Evolutionary conservation across 176 grass and related monocot genomes (phyloP).

Genomic region (Rhynchospora breviuscula): DNA sequence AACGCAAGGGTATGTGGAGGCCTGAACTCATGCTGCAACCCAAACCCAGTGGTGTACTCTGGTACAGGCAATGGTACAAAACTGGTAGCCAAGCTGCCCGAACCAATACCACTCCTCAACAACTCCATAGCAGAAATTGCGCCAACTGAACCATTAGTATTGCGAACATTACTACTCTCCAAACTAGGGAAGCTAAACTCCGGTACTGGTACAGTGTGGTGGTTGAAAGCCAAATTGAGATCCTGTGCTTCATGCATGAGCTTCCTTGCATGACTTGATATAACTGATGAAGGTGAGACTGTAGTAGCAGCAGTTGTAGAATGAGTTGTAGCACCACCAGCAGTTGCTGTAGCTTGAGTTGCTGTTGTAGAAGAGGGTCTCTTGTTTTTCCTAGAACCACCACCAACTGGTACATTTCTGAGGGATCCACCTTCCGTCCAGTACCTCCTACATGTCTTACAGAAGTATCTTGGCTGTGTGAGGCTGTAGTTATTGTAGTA

Average conservation of each 20-base stretch:
- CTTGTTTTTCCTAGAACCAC: constrained; percentile 95
- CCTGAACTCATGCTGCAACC: constrained; percentile 44
- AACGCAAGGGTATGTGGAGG: constrained; percentile 48
- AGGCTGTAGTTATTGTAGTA: constrained; percentile 99
- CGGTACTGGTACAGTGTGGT: constrained; percentile 32
- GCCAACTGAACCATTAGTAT: constrained; percentile 24
- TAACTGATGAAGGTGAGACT: constrained; percentile 26
- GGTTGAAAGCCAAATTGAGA: constrained; percentile 72
- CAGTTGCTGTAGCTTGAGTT: constrained; percentile 9
- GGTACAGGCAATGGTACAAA: constrained; percentile 53
- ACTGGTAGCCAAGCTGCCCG: constrained; percentile 3
- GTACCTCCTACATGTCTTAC: constrained; percentile 93
- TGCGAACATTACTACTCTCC: constrained; percentile 55
- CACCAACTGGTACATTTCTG: constrained; percentile 86
- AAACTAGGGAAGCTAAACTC: constrained; percentile 68
- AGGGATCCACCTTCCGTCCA: constrained; percentile 95
- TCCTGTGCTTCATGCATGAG: constrained; percentile 61
- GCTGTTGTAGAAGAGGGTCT: constrained; percentile 38
- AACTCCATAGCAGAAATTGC: constrained; percentile 88
- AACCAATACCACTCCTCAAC: constrained; percentile 52
- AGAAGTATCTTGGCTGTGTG: constrained; percentile 94
- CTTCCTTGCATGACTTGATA: constrained; percentile 37
- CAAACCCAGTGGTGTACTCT: constrained; percentile 62
- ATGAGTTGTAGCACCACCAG: constrained; percentile 31
- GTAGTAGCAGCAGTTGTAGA: neutral